phyloP scores from a whole-genome alignment of 2,329 filamentous ascomycete species.

The Penicillium griseofulvum region DNA sequence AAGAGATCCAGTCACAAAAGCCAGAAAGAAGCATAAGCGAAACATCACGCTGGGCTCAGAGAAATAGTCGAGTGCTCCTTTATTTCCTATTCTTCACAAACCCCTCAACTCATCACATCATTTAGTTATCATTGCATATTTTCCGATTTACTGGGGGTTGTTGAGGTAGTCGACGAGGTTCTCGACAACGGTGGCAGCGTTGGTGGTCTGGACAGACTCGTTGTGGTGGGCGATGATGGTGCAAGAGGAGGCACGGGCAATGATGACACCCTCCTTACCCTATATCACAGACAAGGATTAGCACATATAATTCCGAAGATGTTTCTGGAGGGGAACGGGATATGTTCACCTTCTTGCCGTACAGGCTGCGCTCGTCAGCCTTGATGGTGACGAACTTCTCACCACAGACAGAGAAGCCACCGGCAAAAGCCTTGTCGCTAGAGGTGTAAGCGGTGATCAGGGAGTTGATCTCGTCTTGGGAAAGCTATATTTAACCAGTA shows the following conservation, averaged over 20 bases:
- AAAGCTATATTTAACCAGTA: constrained; percentile 40
- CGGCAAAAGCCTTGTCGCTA: constrained; percentile 46
- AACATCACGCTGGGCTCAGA: not conserved
- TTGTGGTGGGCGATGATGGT: constrained; percentile 86
- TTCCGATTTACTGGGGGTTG: constrained; percentile 63
- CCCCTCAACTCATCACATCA: constrained; percentile 22
- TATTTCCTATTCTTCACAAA: constrained; percentile 26
- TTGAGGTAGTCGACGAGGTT: constrained; percentile 81
- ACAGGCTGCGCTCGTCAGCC: constrained; percentile 74
- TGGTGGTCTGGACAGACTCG: constrained; percentile 69
- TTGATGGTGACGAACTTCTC: constrained; percentile 76
- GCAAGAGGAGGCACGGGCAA: constrained; percentile 84
- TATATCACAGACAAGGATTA: constrained; percentile 33
- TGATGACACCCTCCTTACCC: constrained; percentile 76
- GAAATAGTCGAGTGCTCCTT: constrained; percentile 18
- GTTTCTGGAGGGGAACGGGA: constrained; percentile 20
- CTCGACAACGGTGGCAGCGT: constrained; percentile 75
- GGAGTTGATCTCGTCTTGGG: constrained; percentile 55
- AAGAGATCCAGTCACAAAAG: constrained; percentile 4
- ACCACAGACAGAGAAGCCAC: constrained; percentile 72
- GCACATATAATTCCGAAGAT: not conserved
- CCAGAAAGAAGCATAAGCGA: constrained; percentile 1
- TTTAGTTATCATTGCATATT: constrained; percentile 8
- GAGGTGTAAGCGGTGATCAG: constrained; percentile 56
- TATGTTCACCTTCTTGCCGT: constrained; percentile 72